phyloP scores from a whole-genome alignment of 179 eudicot genomes.

The Gypsophila paniculata region DNA sequence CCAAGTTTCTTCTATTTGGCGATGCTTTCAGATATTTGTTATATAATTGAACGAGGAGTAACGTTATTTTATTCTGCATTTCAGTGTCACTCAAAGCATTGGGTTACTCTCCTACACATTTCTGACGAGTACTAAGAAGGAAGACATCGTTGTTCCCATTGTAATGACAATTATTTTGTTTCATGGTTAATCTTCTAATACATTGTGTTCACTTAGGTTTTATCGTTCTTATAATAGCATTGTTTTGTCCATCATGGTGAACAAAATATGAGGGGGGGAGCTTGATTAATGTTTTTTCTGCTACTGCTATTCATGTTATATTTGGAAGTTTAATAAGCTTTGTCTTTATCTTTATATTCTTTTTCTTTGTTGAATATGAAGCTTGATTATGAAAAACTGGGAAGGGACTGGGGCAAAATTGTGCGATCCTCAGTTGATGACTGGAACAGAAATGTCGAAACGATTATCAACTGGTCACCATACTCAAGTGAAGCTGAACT shows the following conservation, averaged over 20 bases:
- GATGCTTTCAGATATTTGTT: background rate
- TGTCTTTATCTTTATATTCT: slow-evolving; percentile 3
- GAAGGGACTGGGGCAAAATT: slow-evolving; percentile 50
- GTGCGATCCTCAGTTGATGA: slow-evolving; percentile 55
- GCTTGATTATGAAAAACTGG: slow-evolving; percentile 71
- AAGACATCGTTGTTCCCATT: slow-evolving; percentile 92
- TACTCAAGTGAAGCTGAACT: slow-evolving; percentile 83
- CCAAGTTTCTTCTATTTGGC: background rate
- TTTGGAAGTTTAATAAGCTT: background rate
- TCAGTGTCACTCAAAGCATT: slow-evolving; percentile 72
- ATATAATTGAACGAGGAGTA: slow-evolving; percentile 2
- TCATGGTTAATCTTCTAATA: background rate
- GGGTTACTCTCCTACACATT: slow-evolving; percentile 85
- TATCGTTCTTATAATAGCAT: background rate
- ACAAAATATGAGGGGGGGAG: background rate
- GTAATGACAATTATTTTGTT: slow-evolving; percentile 36
- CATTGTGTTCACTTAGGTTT: background rate
- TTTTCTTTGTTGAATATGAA: slow-evolving; percentile 25
- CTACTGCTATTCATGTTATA: background rate
- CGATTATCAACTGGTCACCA: slow-evolving; percentile 76
- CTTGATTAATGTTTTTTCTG: background rate
- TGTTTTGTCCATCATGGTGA: background rate
- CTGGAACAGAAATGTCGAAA: slow-evolving; percentile 68
- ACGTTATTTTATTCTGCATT: slow-evolving; percentile 18
- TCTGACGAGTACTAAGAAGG: slow-evolving; percentile 75